A percentile compares a stretch with the other conserved stretches of the same genome.
phyloP scores from a whole-genome alignment of 176 grass and related monocot species.

The Rhynchospora tenuis region DNA sequence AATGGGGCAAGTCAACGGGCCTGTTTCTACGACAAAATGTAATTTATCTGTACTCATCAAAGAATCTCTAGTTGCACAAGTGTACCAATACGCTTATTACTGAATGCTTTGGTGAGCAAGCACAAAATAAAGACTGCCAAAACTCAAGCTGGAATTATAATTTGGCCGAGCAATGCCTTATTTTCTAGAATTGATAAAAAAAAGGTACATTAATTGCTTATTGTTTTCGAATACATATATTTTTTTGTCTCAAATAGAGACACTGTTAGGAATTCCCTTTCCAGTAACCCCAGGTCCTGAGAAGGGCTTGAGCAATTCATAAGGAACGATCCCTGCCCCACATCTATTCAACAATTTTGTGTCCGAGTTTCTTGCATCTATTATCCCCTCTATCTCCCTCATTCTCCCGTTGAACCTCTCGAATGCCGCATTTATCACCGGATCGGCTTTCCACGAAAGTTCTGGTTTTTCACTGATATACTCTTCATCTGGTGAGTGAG shows the following conservation, averaged over 20 bases:
- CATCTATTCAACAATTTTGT: slow-evolving; percentile 25
- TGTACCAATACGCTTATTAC: neutral
- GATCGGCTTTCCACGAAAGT: slow-evolving; percentile 28
- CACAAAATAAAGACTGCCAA: neutral
- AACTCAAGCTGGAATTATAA: neutral
- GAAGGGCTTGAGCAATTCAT: slow-evolving; percentile 47
- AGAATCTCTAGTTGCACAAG: neutral
- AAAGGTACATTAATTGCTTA: neutral
- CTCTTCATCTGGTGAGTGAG: slow-evolving; percentile 56
- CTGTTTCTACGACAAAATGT: neutral
- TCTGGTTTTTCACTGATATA: slow-evolving; percentile 38
- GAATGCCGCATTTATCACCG: slow-evolving; percentile 12
- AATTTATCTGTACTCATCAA: neutral
- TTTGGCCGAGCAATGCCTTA: neutral
- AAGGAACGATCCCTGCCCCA: slow-evolving; percentile 46
- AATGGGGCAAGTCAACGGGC: neutral
- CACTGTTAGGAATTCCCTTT: slow-evolving; percentile 56
- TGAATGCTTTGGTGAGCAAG: neutral
- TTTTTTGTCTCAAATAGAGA: slow-evolving; percentile 45
- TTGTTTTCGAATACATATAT: neutral
- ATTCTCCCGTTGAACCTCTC: slow-evolving; percentile 38
- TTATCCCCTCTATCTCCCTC: slow-evolving; percentile 30
- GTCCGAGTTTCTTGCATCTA: slow-evolving; percentile 33
- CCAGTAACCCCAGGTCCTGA: slow-evolving; percentile 34
- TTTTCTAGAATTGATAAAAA: neutral